Conservation (phyloP, 192 early-diverging fungal genomes). For the Linnemannia zychae region DNA sequence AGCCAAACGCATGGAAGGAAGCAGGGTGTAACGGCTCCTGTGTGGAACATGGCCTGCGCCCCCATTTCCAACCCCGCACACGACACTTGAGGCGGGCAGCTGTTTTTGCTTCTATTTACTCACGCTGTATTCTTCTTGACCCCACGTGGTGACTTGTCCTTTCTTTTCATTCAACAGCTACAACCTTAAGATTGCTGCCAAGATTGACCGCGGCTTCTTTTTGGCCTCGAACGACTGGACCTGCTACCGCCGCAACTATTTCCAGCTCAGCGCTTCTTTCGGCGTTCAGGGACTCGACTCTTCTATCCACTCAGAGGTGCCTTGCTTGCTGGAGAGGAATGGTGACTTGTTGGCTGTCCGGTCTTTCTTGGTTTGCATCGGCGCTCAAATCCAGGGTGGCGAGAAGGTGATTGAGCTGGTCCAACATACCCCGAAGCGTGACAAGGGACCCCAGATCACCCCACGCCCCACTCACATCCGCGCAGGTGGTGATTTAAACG, state of each 20-base stretch:
- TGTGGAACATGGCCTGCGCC: not conserved
- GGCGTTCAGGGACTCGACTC: constrained; percentile 62
- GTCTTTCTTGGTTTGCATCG: constrained; percentile 82
- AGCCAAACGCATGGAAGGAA: not conserved
- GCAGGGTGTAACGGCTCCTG: not conserved
- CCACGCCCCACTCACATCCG: constrained; percentile 70
- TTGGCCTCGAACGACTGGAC: constrained; percentile 92
- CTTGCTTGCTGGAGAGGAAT: constrained; percentile 77
- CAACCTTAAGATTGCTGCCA: constrained; percentile 75
- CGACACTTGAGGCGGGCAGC: not conserved
- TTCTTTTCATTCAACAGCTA: constrained; percentile 52
- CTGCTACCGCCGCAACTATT: constrained; percentile 96
- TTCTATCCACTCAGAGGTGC: constrained; percentile 61
- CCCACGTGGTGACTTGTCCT: constrained; percentile 1
- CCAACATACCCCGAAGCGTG: constrained; percentile 92
- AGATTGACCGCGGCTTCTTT: constrained; percentile 95
- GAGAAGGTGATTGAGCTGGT: constrained; percentile 86
- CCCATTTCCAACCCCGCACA: constrained; percentile 7
- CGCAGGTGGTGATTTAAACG: constrained; percentile 70
- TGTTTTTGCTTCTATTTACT: not conserved
- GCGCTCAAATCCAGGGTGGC: constrained; percentile 78
- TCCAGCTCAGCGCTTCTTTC: constrained; percentile 83
- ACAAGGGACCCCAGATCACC: constrained; percentile 91
- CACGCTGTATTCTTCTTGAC: not conserved
- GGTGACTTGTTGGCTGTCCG: constrained; percentile 67